Evolutionary conservation across 495 filamentous ascomycete genomes (phyloP), one percentile per base, ranked within the genome.

Genomic region (Podospora appendiculata): DNA sequence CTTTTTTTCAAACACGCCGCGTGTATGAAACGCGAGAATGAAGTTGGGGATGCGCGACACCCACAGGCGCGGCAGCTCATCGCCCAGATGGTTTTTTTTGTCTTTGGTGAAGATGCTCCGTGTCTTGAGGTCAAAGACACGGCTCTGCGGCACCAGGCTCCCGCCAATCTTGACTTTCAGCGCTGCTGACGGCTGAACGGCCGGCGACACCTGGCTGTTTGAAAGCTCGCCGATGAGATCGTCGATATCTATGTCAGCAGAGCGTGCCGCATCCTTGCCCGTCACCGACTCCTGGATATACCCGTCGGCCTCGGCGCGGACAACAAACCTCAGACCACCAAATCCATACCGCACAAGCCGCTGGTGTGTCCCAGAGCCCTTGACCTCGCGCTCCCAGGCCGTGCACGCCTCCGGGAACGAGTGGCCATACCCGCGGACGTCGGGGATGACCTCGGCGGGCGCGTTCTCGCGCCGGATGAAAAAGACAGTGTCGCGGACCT

Each of bases 111-210:
- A 66, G 41, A 71, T 59, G 17, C 71, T 74, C 8, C 81, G 75
- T 1, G 86, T 89, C 56, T 88, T 87, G 45, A 88, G 67, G 50
- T 87, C 84, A 58, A 88, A 81, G n/a, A 85, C 63, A 8, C 70
- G 63, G 5, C 61, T 33, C 47, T 85, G 83, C 8, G 72, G 68
- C 6, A 78, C 48, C 17, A 52, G 33, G 7, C 9, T 41, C 11
- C 68, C 64, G 17, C 50, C 54, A 4, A 42, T 17, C 13, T 60
- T 53, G 45, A 66, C 38, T 6, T 18, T 16, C 39, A 32, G 11
- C 49, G 35, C 17, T 49, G 17, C n/a, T 35, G 25, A 6, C 25
- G 32, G 33, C 6, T 25, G 13, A 33, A 53, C 8, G 35, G 17
- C 6, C 0, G 39, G 12, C 4, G 49, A 32, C 11, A 58, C 19